A percentile compares a stretch with the other conserved stretches of the same genome.
Evolutionary conservation across 2,329 filamentous ascomycete genomes (phyloP).

Genomic region (Penicillium sp.): DNA sequence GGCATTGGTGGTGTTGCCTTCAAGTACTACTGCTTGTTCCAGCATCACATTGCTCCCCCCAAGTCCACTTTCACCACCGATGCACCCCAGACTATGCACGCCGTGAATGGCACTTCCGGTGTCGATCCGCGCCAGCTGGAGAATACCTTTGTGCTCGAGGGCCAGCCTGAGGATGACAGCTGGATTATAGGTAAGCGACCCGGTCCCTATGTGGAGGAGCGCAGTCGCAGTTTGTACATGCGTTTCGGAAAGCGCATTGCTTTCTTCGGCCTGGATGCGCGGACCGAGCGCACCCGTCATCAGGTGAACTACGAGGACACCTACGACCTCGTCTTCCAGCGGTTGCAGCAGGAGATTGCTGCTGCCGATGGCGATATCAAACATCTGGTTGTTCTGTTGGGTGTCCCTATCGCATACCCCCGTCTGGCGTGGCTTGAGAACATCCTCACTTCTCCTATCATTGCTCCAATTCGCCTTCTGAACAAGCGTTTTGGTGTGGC

Average conservation of each 20-base stretch:
- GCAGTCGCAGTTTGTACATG: constrained; percentile 62
- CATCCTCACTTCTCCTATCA: constrained; percentile 79
- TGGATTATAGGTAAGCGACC: constrained; percentile 78
- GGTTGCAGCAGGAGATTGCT: constrained; percentile 53
- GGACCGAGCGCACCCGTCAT: constrained; percentile 78
- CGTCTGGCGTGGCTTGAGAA: constrained; percentile 97
- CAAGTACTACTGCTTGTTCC: constrained; percentile 67
- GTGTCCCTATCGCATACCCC: constrained; percentile 68
- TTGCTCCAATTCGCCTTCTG: constrained; percentile 83
- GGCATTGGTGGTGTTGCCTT: constrained; percentile 61
- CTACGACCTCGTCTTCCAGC: constrained; percentile 60
- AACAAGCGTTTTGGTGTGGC: constrained; percentile 88
- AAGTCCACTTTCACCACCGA: constrained; percentile 82
- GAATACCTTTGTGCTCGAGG: constrained; percentile 68
- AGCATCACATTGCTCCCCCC: constrained; percentile 79
- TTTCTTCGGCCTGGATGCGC: constrained; percentile 60
- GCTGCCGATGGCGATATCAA: constrained; percentile 58
- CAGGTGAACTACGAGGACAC: constrained; percentile 83
- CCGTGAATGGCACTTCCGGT: constrained; percentile 51
- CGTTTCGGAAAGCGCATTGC: constrained; percentile 66
- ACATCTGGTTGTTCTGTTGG: constrained; percentile 63
- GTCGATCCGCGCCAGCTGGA: constrained; percentile 70
- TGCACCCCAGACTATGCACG: constrained; percentile 56
- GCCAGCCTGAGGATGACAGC: constrained; percentile 62
- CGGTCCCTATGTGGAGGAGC: constrained; percentile 66